A percentile compares a stretch with the other conserved stretches of the same genome.
phyloP scores from a whole-genome alignment of 2,329 filamentous ascomycete species.

The Talaromyces sp. region DNA sequence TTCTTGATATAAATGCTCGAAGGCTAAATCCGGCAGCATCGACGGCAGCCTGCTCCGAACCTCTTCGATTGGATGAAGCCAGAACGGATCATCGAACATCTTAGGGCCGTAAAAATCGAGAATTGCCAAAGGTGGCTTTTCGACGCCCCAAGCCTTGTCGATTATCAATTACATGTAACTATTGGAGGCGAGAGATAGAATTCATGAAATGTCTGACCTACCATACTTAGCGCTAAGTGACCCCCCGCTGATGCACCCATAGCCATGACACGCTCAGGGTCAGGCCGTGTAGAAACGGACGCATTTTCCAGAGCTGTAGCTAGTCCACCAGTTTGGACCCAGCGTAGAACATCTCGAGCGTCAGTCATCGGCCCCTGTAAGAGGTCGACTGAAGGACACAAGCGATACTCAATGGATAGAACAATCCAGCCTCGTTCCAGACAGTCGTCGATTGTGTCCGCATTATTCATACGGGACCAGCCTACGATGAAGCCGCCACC shows the following conservation, averaged over 20 bases:
- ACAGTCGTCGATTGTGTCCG: neutral
- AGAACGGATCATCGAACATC: neutral
- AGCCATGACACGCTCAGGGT: neutral
- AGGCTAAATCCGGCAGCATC: neutral
- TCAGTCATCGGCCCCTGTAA: neutral
- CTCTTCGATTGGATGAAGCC: neutral
- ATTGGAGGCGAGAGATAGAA: neutral
- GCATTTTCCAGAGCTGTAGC: neutral
- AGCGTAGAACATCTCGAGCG: neutral
- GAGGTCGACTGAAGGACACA: neutral
- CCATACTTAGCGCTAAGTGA: neutral
- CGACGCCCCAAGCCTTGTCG: neutral
- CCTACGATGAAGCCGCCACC: neutral
- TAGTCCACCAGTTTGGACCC: neutral
- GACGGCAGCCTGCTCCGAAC: neutral
- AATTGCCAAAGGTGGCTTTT: neutral
- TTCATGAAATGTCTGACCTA: neutral
- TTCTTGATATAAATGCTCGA: neutral
- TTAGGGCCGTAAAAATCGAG: neutral
- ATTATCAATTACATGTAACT: neutral
- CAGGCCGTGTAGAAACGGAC: neutral
- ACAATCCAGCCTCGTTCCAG: neutral
- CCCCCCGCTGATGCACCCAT: neutral
- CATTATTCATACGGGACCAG: neutral
- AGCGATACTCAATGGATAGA: neutral